Conservation (phyloP, 2,329 filamentous ascomycete species). For the Exophiala alcalophila region DNA sequence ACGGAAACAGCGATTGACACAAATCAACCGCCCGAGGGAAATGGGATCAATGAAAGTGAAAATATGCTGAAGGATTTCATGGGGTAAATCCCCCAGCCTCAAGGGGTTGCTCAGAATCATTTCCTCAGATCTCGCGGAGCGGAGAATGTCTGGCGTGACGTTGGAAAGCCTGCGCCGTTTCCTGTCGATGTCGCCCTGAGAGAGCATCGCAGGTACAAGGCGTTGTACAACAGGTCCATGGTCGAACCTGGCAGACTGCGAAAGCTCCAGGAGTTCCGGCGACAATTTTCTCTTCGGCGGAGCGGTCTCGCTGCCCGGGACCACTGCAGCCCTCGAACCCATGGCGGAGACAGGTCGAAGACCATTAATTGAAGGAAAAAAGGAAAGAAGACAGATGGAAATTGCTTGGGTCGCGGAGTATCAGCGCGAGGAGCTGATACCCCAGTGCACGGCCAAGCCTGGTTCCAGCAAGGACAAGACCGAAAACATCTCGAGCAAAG, state of each 20-base stretch:
- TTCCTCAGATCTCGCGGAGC: not conserved
- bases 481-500: slow-evolving; percentile 24
- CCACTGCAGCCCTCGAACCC: slow-evolving; percentile 5
- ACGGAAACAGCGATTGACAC: slow-evolving; percentile 66
- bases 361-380: slow-evolving; percentile 13
- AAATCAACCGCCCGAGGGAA: slow-evolving; percentile 62
- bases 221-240: not conserved
- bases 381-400: slow-evolving; percentile 16
- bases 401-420: slow-evolving; percentile 11
- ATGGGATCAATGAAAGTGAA: slow-evolving; percentile 65
- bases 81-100: slow-evolving; percentile 17
- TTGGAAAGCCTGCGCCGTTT: slow-evolving; percentile 13
- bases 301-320: not conserved
- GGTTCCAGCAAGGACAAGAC: slow-evolving; percentile 14
- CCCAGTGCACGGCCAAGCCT: slow-evolving; percentile 19
- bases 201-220: not conserved
- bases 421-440: slow-evolving; percentile 22
- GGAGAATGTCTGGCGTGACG: not conserved
- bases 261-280: slow-evolving; percentile 6
- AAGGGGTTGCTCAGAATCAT: not conserved
- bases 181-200: slow-evolving; percentile 1
- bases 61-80: slow-evolving; percentile 66
- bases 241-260: slow-evolving; percentile 1
- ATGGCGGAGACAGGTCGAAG: slow-evolving; percentile 5
- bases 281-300: slow-evolving; percentile 15